phyloP scores from a whole-genome alignment of 1,139 yeast species.

The Hansenula anomala region DNA sequence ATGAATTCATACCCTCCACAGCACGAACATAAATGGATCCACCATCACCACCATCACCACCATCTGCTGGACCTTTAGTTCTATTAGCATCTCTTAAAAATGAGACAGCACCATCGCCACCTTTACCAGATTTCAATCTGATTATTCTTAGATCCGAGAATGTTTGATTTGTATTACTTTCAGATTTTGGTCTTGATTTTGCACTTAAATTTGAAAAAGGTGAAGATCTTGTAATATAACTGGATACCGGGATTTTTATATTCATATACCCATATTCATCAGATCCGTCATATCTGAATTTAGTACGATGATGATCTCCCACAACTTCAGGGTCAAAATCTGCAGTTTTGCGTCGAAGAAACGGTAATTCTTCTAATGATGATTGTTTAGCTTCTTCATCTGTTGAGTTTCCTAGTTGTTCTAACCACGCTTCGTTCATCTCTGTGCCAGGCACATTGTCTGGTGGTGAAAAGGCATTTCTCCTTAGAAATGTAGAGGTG shows the following conservation, averaged over 20 bases:
- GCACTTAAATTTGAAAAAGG: conserved; percentile 31
- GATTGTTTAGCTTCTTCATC: background rate
- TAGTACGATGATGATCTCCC: conserved; percentile 5
- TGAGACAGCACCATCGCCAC: conserved; percentile 86
- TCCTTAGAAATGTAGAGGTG: background rate
- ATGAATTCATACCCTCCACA: conserved; percentile 60
- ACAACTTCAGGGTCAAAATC: conserved; percentile 1
- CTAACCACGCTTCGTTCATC: conserved; percentile 44
- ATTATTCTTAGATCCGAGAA: conserved; percentile 66
- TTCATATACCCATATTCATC: conserved; percentile 20
- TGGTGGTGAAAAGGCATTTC: conserved; percentile 21
- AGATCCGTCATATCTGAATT: background rate
- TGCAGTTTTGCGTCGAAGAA: conserved; percentile 2
- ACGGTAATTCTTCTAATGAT: conserved; percentile 1
- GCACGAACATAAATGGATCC: conserved; percentile 85
- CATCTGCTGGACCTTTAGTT: conserved; percentile 92
- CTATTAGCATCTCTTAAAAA: conserved; percentile 83
- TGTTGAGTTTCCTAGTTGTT: conserved; percentile 15
- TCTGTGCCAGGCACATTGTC: conserved; percentile 43
- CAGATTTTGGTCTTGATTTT: conserved; percentile 34
- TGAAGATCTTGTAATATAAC: conserved; percentile 34
- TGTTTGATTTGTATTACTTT: conserved; percentile 16
- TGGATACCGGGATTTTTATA: conserved; percentile 30
- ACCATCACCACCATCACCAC: conserved; percentile 97
- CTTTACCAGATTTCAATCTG: conserved; percentile 69